Evolutionary conservation across 2,329 filamentous ascomycete genomes (phyloP).

Genomic region (Tolypocladium cylindrosporum): DNA sequence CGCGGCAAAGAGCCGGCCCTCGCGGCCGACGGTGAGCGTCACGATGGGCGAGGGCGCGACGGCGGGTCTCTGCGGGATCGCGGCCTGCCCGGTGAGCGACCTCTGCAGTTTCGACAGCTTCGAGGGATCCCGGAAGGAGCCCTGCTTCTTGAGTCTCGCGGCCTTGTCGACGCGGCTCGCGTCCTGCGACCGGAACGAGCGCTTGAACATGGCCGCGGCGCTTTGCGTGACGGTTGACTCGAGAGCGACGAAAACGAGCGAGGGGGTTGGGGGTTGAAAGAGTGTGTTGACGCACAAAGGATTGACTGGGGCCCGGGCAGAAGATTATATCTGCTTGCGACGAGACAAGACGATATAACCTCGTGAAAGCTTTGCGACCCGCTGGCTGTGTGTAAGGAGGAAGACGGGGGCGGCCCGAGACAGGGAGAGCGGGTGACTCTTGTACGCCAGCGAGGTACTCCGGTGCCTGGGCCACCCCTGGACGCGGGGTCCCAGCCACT

Average conservation of each 20-base stretch:
- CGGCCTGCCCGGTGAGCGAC: constrained; percentile 54
- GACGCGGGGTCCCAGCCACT: constrained; percentile 5
- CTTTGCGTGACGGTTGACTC: constrained; percentile 16
- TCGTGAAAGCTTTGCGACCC: constrained; percentile 48
- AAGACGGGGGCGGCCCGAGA: constrained; percentile 4
- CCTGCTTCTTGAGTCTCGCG: constrained; percentile 62
- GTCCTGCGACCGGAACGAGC: constrained; percentile 74
- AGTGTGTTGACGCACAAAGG: constrained; percentile 28
- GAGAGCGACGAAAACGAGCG: constrained; percentile 48
- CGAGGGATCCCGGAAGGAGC: constrained; percentile 55
- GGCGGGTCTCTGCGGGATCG: background rate
- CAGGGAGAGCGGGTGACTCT: constrained; percentile 3
- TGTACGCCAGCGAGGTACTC: constrained; percentile 1
- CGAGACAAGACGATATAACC: constrained; percentile 38
- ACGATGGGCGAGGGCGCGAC: constrained; percentile 60
- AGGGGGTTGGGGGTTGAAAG: constrained; percentile 18
- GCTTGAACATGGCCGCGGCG: constrained; percentile 71
- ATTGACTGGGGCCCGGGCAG: constrained; percentile 46
- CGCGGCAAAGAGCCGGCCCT: constrained; percentile 85
- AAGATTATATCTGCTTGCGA: constrained; percentile 32
- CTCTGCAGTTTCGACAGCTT: constrained; percentile 81
- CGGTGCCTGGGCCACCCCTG: background rate
- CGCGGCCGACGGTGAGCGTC: constrained; percentile 73
- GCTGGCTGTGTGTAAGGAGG: constrained; percentile 42
- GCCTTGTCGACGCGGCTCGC: constrained; percentile 71